Evolutionary conservation across 192 early-diverging fungal genomes (phyloP).

Genomic region (Podila epicladia): DNA sequence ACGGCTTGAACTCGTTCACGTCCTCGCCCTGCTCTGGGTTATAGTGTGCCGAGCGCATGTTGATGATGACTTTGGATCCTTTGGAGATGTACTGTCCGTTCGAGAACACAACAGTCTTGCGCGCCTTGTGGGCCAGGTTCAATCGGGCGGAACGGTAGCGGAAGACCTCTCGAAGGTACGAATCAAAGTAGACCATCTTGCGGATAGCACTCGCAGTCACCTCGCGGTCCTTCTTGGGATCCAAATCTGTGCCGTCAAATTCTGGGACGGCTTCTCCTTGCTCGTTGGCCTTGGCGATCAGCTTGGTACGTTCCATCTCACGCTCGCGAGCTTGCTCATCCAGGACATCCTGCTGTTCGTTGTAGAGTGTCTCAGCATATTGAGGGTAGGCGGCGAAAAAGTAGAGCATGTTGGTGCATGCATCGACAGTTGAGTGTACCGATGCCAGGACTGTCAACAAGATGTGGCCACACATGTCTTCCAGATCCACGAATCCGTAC

Average conservation of each 20-base stretch:
- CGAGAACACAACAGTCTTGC: conserved; percentile 37
- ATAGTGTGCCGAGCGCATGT: conserved; percentile 30
- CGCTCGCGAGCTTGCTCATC: conserved; percentile 21
- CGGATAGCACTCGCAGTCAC: conserved; percentile 29
- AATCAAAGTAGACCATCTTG: conserved; percentile 54
- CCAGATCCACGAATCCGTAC: conserved; percentile 32
- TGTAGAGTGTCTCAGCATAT: conserved; percentile 23
- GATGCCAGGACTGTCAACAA: conserved; percentile 43
- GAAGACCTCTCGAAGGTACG: conserved; percentile 51
- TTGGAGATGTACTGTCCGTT: conserved; percentile 42
- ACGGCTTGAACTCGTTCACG: conserved; percentile 49
- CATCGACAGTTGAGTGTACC: conserved; percentile 46
- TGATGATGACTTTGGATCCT: conserved; percentile 29
- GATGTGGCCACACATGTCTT: conserved; percentile 43
- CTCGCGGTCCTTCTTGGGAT: conserved; percentile 35
- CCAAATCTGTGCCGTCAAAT: conserved; percentile 17
- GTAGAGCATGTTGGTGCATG: conserved; percentile 36
- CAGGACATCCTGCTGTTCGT: conserved; percentile 49
- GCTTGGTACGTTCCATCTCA: conserved; percentile 16
- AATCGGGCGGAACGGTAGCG: conserved; percentile 27
- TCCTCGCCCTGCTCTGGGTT: conserved; percentile 32
- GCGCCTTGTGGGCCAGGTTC: conserved; percentile 19
- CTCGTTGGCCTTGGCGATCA: background rate
- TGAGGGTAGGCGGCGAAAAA: conserved; percentile 37
- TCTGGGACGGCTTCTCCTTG: background rate